phyloP scores from a whole-genome alignment of 2,329 filamentous ascomycete genomes.

The Paecilomyces variotii region DNA sequence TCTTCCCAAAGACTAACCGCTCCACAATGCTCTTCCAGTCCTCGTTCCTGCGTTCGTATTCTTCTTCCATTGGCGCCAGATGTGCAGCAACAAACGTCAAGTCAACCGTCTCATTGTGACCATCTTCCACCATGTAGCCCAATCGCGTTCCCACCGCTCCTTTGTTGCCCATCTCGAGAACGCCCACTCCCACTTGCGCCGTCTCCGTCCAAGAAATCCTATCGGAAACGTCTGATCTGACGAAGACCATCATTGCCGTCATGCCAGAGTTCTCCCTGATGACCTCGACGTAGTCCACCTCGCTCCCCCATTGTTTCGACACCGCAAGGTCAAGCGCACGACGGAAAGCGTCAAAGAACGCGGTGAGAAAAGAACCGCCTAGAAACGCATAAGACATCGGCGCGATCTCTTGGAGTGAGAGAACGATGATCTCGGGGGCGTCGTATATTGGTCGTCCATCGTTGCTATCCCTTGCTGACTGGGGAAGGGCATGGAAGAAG shows the following conservation, averaged over 20 bases:
- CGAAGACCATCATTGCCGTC: constrained; percentile 83
- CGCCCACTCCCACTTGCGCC: constrained; percentile 76
- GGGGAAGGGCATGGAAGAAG: constrained; percentile 53
- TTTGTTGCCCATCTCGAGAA: constrained; percentile 90
- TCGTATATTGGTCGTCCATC: constrained; percentile 33
- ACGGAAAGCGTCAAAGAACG: constrained; percentile 66
- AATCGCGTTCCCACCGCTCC: constrained; percentile 76
- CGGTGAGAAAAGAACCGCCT: constrained; percentile 67
- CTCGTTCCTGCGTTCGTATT: constrained; percentile 64
- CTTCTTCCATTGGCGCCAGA: constrained; percentile 79
- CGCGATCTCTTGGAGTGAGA: constrained; percentile 78
- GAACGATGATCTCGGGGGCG: constrained; percentile 59
- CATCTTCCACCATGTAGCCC: constrained; percentile 42
- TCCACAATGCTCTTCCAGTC: constrained; percentile 85
- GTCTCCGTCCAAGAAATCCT: constrained; percentile 60
- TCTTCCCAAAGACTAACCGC: constrained; percentile 61
- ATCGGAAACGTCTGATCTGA: constrained; percentile 50
- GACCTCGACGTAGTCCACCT: constrained; percentile 59
- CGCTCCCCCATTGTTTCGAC: constrained; percentile 29
- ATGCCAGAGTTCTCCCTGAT: constrained; percentile 71
- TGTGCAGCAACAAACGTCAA: constrained; percentile 85
- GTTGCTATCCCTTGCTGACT: constrained; percentile 32
- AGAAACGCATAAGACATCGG: constrained; percentile 80
- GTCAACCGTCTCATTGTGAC: constrained; percentile 45
- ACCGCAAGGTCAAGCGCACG: constrained; percentile 65